Evolutionary conservation across 2,329 filamentous ascomycete genomes (phyloP).

Genomic region (Claviceps sp.): DNA sequence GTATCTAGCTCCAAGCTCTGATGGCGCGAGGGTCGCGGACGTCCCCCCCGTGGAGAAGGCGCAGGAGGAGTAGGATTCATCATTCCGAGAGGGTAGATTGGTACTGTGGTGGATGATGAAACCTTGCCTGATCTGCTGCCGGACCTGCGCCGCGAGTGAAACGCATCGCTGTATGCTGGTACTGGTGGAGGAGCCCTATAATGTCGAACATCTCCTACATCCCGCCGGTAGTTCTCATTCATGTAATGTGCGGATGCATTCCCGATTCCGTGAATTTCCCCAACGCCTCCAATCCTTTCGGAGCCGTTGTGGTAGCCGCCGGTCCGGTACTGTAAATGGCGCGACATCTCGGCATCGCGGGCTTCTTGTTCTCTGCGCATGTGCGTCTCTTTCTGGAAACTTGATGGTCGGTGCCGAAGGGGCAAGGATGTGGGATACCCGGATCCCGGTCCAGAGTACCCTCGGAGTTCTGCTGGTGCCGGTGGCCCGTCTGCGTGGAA

Average conservation of each 20-base stretch:
- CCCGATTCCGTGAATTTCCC: constrained; percentile 29
- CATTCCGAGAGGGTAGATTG: constrained; percentile 17
- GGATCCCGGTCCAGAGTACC: constrained; percentile 4
- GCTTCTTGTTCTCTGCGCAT: constrained; percentile 33
- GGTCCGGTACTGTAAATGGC: constrained; percentile 11
- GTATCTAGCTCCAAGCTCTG: constrained; percentile 26
- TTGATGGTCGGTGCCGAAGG: constrained; percentile 12
- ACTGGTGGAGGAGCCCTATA: background rate
- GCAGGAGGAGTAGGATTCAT: constrained; percentile 3
- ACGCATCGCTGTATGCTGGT: constrained; percentile 27
- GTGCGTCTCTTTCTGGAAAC: constrained; percentile 35
- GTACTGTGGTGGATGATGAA: constrained; percentile 21
- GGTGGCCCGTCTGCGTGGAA: constrained; percentile 12
- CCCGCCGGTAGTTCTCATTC: constrained; percentile 41
- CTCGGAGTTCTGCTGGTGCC: constrained; percentile 18
- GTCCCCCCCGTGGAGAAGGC: background rate
- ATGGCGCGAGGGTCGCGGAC: constrained; percentile 16
- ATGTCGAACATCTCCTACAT: background rate
- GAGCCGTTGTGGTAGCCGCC: constrained; percentile 28
- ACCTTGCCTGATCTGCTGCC: constrained; percentile 24
- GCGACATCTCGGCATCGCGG: constrained; percentile 26
- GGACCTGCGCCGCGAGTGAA: constrained; percentile 32
- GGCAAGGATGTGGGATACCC: constrained; percentile 9
- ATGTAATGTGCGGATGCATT: constrained; percentile 44
- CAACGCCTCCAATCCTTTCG: constrained; percentile 18